Evolutionary conservation across 305 asterid species (phyloP).

Genomic region (Fraxinus xanthoxyloides): DNA sequence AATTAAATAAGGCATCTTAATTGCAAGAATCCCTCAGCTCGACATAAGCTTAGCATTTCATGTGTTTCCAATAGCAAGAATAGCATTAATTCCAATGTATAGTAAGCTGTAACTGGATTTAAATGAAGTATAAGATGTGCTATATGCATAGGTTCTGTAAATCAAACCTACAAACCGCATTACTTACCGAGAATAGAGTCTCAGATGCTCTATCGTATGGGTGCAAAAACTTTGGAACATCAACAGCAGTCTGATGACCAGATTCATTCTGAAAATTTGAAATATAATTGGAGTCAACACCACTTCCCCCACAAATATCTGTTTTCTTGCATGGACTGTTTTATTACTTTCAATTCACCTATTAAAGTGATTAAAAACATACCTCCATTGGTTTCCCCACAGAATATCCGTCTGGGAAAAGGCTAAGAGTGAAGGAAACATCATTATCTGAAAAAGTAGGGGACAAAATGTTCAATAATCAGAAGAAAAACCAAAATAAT

Average conservation of each 20-base stretch:
- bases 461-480: neutral
- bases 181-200: slow-evolving; percentile 79
- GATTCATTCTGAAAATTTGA: slow-evolving; percentile 54
- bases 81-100: neutral
- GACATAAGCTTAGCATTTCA: neutral
- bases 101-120: neutral
- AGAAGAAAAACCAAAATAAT: neutral
- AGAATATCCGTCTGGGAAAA: slow-evolving; percentile 84
- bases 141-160: slow-evolving; percentile 4
- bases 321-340: neutral
- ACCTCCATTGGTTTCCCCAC: slow-evolving; percentile 79
- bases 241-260: slow-evolving; percentile 44
- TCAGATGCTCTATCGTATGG: slow-evolving; percentile 94
- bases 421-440: slow-evolving; percentile 73
- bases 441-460: slow-evolving; percentile 50
- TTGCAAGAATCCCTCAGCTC: slow-evolving; percentile 7
- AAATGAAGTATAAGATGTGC: slow-evolving; percentile 15
- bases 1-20: neutral
- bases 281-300: slow-evolving; percentile 20
- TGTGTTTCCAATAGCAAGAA: neutral
- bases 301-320: neutral
- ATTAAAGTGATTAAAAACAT: slow-evolving; percentile 26
- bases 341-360: slow-evolving; percentile 10
- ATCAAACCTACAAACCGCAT: slow-evolving; percentile 3
- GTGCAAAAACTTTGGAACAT: slow-evolving; percentile 69